Evolutionary conservation across 129 eudicot genomes (phyloP), one percentile per base, ranked within the genome.

Genomic region (Flaveria brownii): DNA sequence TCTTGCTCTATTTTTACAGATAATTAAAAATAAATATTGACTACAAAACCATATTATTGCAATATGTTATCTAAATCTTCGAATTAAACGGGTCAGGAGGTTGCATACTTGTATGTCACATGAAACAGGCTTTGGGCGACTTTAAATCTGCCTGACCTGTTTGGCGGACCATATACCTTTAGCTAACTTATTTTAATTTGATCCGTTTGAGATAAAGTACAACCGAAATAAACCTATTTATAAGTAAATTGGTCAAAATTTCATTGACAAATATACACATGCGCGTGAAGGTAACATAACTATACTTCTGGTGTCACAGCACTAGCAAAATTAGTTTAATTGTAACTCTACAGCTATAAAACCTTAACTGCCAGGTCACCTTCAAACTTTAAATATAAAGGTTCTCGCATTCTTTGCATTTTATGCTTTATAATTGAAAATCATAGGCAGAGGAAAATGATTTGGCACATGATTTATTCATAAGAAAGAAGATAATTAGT

Each of bases 361-460:
- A 22, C 36, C 15, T 59, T 22, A 23, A 59, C 11, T 23, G 61
- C 61, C 61, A 54, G 36, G 65, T 59, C 65, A 59, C 15, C 65
- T 16, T 59, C 36, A 59, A 9, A 59, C 36, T 59, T 59, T 15
- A 59, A 59, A 59, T 23, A 25, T 23, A 9, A 59, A 11, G 15
- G 65, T 23, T 54, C 25, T 54, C 60, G 10, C 12, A 56, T 56
- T 18, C 36, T 59, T 59, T 59, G 65, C 65, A 62, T 62, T 62
- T 28, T 15, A 65, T 36, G 70, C n/a, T 65, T 26, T 18, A 22
- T 18, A 57, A 57, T 10, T 22, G 15, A 20, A 57, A 57, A 18
- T 22, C 64, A 22, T 20, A 57, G 2, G 64, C 64, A 57, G 10
- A 57, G 64, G 23, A 57, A 11, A 22, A 57, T 20, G 10, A 57